Conservation (phyloP, 108 stramenopile genomes). For the Skeletonema marinoi region DNA sequence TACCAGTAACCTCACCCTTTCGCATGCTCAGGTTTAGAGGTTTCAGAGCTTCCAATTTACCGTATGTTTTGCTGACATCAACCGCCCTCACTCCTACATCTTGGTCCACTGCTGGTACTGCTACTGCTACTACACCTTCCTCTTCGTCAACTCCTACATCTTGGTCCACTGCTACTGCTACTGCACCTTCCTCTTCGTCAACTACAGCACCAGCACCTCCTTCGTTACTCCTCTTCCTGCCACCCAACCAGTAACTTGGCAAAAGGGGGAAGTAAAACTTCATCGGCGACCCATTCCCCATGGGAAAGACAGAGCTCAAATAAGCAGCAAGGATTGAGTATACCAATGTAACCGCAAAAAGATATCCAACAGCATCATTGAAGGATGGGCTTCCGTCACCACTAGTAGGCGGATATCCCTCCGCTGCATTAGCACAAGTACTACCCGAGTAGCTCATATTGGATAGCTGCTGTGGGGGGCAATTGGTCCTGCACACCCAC, state of each 20-base stretch:
- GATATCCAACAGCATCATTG: slow-evolving; percentile 42
- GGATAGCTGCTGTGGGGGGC: slow-evolving; percentile 16
- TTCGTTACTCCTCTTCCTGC: not conserved
- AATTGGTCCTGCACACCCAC: slow-evolving; percentile 5
- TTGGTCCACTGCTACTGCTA: slow-evolving; percentile 3
- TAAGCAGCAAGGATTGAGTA: slow-evolving; percentile 56
- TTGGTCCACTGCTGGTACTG: slow-evolving; percentile 3
- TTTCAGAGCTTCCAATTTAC: slow-evolving; percentile 59
- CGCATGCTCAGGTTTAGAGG: slow-evolving; percentile 47
- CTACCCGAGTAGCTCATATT: slow-evolving; percentile 11
- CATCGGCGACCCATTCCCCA: slow-evolving; percentile 54
- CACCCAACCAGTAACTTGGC: slow-evolving; percentile 46
- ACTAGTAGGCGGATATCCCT: slow-evolving; percentile 14
- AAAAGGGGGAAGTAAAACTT: slow-evolving; percentile 48
- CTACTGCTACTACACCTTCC: not conserved
- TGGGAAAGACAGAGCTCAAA: slow-evolving; percentile 43
- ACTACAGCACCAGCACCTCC: not conserved
- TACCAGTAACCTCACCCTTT: slow-evolving; percentile 47
- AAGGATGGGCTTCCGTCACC: slow-evolving; percentile 37
- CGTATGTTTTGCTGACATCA: slow-evolving; percentile 46
- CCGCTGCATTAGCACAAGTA: slow-evolving; percentile 12
- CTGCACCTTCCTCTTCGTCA: not conserved
- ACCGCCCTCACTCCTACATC: slow-evolving; percentile 38
- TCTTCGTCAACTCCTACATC: slow-evolving; percentile 28
- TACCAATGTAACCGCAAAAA: slow-evolving; percentile 39